These are phyloP conservation scores for Solanum etuberosum DNA, from an alignment of 257 asterid genomes.

Conservation along the genomic window DNA sequence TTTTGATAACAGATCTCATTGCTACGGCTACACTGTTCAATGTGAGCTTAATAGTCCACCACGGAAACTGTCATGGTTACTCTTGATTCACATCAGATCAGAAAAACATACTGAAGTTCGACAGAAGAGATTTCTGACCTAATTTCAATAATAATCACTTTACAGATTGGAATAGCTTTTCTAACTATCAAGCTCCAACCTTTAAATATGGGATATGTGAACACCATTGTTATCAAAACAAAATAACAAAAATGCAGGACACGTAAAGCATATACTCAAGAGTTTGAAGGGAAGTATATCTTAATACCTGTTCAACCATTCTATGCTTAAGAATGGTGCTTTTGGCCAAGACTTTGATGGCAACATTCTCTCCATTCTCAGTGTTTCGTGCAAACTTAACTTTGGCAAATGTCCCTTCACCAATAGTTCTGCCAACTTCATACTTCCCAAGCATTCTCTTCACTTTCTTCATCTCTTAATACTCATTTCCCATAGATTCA, in stretches of 20 bases:
- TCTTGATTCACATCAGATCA: background rate
- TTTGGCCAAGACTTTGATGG: slow-evolving; percentile 80
- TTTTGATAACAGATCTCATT: background rate
- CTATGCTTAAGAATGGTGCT: slow-evolving; percentile 76
- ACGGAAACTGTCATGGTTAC: background rate
- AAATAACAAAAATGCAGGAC: background rate
- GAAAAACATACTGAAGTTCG: background rate
- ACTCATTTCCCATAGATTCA: slow-evolving; percentile 18
- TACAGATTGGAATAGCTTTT: background rate
- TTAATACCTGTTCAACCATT: slow-evolving; percentile 82
- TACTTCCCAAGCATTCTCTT: slow-evolving; percentile 74
- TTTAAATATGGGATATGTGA: background rate
- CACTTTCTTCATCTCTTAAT: slow-evolving; percentile 34
- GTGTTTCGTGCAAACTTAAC: slow-evolving; percentile 78
- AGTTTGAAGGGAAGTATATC: background rate
- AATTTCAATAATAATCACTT: background rate
- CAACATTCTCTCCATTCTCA: slow-evolving; percentile 67
- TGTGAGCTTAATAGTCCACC: background rate
- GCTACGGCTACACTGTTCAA: background rate
- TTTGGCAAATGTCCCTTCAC: slow-evolving; percentile 90
- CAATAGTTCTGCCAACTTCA: slow-evolving; percentile 82
- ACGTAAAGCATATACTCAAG: background rate
- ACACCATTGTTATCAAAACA: background rate
- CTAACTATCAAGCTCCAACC: background rate
- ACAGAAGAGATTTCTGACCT: background rate